Base-by-base conservation (phyloP, 176 grass and related monocot genomes). In the Chloris gayana region DNA sequence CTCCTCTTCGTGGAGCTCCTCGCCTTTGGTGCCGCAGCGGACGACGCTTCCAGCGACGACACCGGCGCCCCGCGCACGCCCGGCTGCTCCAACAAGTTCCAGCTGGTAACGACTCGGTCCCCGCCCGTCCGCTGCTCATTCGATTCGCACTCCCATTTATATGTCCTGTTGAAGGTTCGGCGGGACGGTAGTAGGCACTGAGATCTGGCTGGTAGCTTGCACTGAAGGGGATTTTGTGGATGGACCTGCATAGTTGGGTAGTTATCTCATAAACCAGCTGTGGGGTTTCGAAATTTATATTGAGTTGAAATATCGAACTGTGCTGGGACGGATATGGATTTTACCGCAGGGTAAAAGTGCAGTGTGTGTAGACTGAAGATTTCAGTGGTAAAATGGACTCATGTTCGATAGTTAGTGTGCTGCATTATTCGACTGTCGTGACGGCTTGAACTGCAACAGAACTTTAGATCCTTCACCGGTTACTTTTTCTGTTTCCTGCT, bases 11-110 rank as follows among this genome's bases (percentile, higher is more conserved):
- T 41, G 17, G 22, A 34, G 25, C 75, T 94, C 67, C 69, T 88
- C 62, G 70, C 78, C 49, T 77, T 74, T 15, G 45, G n/a, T 21
- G 74, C 30, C 67, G 70, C 71, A 22, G 90, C 86, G 7, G 91
- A 98, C 56, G 95, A 98, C 39, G 93, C 88, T 75, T 86, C 90
- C 70, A 90, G 74, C 62, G 84, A 91, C 70, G 88, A 93, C 78
- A 75, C 79, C 22, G 92, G 76, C 32, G n/a, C 61, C 75, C 92
- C 88, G 56, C 68, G 79, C 80, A 77, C 80, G 7, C 93, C 90
- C 31, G 86, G 86, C 57, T 98, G 95, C 75, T 87, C 88, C 86
- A 95, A 98, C 75, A 95, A 93, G 61, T 98, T 98, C 81, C 95
- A 98, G 59, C 86, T 98, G 90, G 95, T 95, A 87, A 91, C 71